A percentile compares a stretch with the other conserved stretches of the same genome.
Conservation (phyloP, 148 eudicot species). For the Vaccinium corymbosum region DNA sequence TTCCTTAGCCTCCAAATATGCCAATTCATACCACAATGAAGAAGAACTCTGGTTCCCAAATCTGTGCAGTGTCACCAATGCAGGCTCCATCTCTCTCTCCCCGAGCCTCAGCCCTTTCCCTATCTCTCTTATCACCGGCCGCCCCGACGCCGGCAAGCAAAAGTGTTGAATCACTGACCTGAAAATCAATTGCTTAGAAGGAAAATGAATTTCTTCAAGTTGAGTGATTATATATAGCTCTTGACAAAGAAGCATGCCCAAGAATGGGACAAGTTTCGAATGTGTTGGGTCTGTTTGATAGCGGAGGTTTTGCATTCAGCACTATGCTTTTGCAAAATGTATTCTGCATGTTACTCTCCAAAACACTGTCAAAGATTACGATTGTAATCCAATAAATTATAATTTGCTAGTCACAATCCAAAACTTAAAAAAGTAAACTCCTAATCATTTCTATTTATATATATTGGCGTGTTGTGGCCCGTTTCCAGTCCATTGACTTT, state of each 20-base stretch:
- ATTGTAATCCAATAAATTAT: too few species aligned
- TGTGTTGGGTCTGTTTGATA: not conserved
- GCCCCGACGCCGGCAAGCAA: slow-evolving; percentile 63
- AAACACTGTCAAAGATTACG: not conserved
- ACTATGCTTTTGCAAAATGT: not conserved
- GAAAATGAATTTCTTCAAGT: not conserved
- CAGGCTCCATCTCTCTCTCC: slow-evolving; percentile 69
- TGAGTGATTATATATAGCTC: not conserved
- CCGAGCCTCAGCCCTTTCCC: slow-evolving; percentile 63
- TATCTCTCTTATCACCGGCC: slow-evolving; percentile 45
- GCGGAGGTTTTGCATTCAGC: not conserved
- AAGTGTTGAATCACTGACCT: slow-evolving; percentile 51
- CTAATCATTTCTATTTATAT: too few species aligned
- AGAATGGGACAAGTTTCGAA: not conserved
- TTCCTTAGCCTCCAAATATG: slow-evolving; percentile 66
- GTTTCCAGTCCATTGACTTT: not conserved
- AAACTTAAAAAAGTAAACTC: too few species aligned
- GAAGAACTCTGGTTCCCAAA: slow-evolving; percentile 84
- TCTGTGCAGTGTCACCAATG: slow-evolving; percentile 67
- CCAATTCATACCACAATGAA: slow-evolving; percentile 79
- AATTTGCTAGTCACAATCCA: too few species aligned
- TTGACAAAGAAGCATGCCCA: not conserved
- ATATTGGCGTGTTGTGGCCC: too few species aligned
- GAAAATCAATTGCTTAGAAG: slow-evolving; percentile 18
- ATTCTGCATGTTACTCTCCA: not conserved